These are phyloP conservation scores for Biancaea sappan DNA, from an alignment of 306 rosid species.

Conservation along the genomic window DNA sequence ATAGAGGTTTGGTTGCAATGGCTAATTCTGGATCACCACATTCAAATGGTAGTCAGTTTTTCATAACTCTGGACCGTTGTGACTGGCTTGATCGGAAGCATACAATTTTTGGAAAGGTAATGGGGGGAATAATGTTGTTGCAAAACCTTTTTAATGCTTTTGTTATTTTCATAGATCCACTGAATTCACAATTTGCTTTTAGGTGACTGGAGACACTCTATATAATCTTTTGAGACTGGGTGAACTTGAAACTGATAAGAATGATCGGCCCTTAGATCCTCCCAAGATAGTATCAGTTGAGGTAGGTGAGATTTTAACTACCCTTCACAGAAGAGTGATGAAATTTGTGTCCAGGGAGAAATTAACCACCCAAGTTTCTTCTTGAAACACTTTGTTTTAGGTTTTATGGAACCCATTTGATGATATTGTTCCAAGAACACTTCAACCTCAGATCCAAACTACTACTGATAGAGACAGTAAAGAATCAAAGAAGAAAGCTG, in stretches of 20 bases:
- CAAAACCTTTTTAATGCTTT: not conserved
- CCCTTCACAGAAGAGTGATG: not conserved
- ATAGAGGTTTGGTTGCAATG: constrained; percentile 88
- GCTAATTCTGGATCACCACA: constrained; percentile 73
- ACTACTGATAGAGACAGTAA: constrained; percentile 55
- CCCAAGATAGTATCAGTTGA: constrained; percentile 83
- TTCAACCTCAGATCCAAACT: constrained; percentile 40
- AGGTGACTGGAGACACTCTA: constrained; percentile 96
- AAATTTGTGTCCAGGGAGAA: constrained; percentile 22
- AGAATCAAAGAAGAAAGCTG: constrained; percentile 72
- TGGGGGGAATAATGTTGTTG: constrained; percentile 1
- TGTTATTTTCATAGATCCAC: not conserved
- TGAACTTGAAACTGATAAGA: constrained; percentile 80
- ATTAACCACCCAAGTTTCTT: constrained; percentile 28
- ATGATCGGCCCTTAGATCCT: constrained; percentile 84
- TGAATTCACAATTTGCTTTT: constrained; percentile 40
- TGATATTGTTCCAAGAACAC: constrained; percentile 78
- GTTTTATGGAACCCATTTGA: constrained; percentile 94
- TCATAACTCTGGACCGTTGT: constrained; percentile 70
- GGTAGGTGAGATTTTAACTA: constrained; percentile 52
- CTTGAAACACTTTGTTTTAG: constrained; percentile 42
- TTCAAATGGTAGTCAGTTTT: constrained; percentile 93
- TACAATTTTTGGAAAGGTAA: constrained; percentile 87
- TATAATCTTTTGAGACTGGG: constrained; percentile 82
- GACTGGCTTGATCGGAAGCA: constrained; percentile 86